A percentile compares a stretch with the other conserved stretches of the same genome.
These are phyloP conservation scores for Stemphylium beticola DNA, from an alignment of 2,329 filamentous ascomycete species.

Conservation along the genomic window DNA sequence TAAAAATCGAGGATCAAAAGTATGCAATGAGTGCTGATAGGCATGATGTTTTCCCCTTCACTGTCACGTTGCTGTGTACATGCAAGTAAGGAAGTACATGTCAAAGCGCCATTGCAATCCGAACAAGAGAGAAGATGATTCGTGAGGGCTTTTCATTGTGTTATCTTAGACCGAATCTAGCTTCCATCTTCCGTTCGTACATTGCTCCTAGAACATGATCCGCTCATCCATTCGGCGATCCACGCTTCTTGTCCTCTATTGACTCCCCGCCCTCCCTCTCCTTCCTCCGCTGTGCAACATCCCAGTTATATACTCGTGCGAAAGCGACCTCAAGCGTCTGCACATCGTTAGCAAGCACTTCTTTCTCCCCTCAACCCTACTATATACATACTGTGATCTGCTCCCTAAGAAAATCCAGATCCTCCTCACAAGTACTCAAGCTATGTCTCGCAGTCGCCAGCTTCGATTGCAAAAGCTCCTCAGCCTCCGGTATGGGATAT, in stretches of 20 bases:
- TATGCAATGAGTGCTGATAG: not conserved
- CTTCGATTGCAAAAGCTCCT: constrained; percentile 78
- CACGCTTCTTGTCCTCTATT: constrained; percentile 50
- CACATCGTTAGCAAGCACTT: constrained; percentile 20
- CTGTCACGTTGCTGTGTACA: not conserved
- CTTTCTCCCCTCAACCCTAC: too few relatives aligned
- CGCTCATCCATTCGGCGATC: constrained; percentile 27
- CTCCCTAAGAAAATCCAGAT: constrained; percentile 91
- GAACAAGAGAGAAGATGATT: not conserved
- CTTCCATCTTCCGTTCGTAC: not conserved
- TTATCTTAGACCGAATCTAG: not conserved
- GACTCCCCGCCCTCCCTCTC: constrained; percentile 69
- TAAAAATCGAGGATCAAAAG: not conserved
- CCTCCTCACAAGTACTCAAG: constrained; percentile 89
- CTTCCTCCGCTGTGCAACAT: constrained; percentile 93
- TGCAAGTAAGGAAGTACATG: too few relatives aligned
- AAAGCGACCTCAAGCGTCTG: constrained; percentile 96
- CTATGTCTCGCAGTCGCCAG: constrained; percentile 79
- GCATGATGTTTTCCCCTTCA: too few relatives aligned
- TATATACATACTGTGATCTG: constrained; percentile 78
- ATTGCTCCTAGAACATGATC: not conserved
- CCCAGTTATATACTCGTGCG: constrained; percentile 99
- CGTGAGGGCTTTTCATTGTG: not conserved
- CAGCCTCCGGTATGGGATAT: constrained; percentile 88
- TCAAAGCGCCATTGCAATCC: too few relatives aligned